Evolutionary conservation across 495 filamentous ascomycete species (phyloP).

Genomic region (Hypoxylon cercidicola): DNA sequence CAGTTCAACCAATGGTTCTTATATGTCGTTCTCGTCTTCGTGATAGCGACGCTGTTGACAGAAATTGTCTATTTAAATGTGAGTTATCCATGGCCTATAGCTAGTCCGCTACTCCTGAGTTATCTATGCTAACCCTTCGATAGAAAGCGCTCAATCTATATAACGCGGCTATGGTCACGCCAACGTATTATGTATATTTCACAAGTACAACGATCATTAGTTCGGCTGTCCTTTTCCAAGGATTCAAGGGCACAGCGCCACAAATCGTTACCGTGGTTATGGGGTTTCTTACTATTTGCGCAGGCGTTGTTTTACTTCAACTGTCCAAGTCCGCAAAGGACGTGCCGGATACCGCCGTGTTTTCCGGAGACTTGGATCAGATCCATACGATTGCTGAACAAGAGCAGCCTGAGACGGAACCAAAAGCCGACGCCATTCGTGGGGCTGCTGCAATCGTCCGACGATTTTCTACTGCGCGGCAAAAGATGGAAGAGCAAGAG

Average conservation of each 20-base stretch:
- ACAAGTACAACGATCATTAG: constrained; percentile 94
- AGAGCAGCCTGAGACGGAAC: constrained; percentile 93
- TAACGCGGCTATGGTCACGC: constrained; percentile 96
- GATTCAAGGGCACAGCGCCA: constrained; percentile 86
- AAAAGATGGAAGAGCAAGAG: constrained; percentile 84
- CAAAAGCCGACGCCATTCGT: constrained; percentile 95
- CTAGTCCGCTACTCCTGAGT: background rate
- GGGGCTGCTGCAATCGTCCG: constrained; percentile 91
- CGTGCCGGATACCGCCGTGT: constrained; percentile 92
- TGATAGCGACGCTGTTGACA: constrained; percentile 84
- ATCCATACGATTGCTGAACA: constrained; percentile 94
- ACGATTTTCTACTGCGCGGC: constrained; percentile 77
- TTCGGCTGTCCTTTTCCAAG: constrained; percentile 90
- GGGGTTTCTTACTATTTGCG: constrained; percentile 94
- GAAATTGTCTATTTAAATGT: constrained; percentile 98
- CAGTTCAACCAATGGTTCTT: constrained; percentile 99
- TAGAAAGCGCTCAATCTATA: constrained; percentile 99
- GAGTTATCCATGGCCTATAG: constrained; percentile 58
- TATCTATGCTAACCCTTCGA: constrained; percentile 41
- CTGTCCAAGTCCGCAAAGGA: constrained; percentile 99
- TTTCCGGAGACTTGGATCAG: constrained; percentile 93
- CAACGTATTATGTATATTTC: constrained; percentile 98
- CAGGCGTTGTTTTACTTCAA: constrained; percentile 94
- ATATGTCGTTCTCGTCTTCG: constrained; percentile 91
- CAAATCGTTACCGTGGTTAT: constrained; percentile 89